Evolutionary conservation across 345 rosid genomes (phyloP), one percentile per base, ranked within the genome.

Genomic region (Acer campestre): DNA sequence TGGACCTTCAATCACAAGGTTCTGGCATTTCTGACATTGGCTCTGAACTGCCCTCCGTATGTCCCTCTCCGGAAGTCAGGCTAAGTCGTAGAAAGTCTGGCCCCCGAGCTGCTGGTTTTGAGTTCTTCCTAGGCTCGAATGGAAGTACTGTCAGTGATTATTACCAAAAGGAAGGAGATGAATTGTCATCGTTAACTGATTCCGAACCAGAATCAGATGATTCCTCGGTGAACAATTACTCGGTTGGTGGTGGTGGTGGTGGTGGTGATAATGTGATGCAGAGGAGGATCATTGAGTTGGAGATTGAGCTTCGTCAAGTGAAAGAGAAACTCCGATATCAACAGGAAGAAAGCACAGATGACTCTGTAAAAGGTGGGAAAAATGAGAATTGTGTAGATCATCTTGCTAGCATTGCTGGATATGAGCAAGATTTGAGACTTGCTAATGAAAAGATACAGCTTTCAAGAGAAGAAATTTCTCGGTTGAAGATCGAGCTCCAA

Each of bases 171-270:
- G 95, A 88, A 80, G 93, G 89, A 74, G 91, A 92, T 81, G 95
- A 91, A 61, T 88, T 88, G 20, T 88, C 90, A 73, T 90, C 91
- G 22, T 31, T 82, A 67, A 81, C 93, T 1, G 97, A 95, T 81
- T 93, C 92, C 18, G 98, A 92, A 29, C 46, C 81, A 0, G 96
- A 92, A 77, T 90, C 90, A n/a, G 94, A 89, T 75, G 87, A 87
- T 76, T 92, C 93, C 65, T 95, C 97, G 12, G 87, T 91, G 38
- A 85, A 85, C 78, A 90, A 90, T 80, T 87, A 83, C 81, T 86
- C 89, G 1, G 83, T 82, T 80, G 80, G 81, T 74, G 85, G 85
- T 69, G 76, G 81, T 72, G 83, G 83, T 80, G 81, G 81, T 74
- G 85, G 85, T 69, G 77, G 81, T 72, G 91, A 84, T 68, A 92